Evolutionary conservation across 139 green algal species (phyloP).

Genomic region (Chlorella sorokiniana): DNA sequence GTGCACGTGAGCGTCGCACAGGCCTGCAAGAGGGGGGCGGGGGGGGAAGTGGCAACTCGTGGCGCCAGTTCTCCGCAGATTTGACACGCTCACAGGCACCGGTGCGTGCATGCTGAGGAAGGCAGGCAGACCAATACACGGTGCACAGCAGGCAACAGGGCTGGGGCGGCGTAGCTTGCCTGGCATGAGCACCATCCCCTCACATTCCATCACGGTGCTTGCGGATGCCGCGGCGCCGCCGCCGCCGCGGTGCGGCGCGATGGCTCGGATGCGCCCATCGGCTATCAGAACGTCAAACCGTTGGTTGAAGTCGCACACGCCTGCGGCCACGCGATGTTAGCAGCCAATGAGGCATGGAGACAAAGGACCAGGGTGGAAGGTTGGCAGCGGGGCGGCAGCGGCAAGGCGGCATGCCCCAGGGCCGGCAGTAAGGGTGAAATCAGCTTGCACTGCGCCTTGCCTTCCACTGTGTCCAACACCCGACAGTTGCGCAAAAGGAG

Average conservation of each 20-base stretch:
- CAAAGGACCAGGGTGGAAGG: no score
- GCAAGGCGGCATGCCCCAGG: no score
- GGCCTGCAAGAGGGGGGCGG: conserved; percentile 20
- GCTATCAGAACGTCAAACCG: not conserved
- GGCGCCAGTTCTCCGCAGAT: no score
- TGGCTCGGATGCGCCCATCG: not conserved
- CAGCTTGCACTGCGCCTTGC: no score
- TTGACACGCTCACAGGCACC: no score
- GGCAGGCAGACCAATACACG: no score
- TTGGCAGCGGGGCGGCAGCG: no score
- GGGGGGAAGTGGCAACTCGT: no score
- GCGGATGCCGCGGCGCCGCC: not conserved
- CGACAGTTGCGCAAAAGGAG: conserved; percentile 6
- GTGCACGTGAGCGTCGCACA: conserved; percentile 73
- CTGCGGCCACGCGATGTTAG: no score
- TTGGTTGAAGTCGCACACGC: not conserved
- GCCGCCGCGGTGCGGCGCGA: not conserved
- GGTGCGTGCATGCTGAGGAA: no score
- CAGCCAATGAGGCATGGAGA: no score
- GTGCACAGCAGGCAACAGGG: not conserved
- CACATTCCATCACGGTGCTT: not conserved
- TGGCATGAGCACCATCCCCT: not conserved
- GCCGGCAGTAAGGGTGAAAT: no score
- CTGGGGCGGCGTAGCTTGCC: not conserved
- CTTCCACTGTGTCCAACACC: not conserved